Evolutionary conservation across 2,329 filamentous ascomycete genomes (phyloP).

Genomic region (Aspergillus ustus): DNA sequence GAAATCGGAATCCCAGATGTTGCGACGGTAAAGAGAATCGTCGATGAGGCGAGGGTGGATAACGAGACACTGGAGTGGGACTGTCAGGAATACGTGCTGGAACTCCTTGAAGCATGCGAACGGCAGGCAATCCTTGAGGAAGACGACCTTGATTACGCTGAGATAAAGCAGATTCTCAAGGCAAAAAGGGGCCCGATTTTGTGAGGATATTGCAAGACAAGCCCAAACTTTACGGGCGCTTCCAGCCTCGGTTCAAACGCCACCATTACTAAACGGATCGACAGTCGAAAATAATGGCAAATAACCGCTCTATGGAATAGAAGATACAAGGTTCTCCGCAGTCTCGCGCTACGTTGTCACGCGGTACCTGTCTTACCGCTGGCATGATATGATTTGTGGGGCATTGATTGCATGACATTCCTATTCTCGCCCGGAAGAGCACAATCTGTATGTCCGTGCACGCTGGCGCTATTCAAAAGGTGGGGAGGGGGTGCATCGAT

Average conservation of each 20-base stretch:
- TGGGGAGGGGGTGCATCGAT: slow-evolving; percentile 1
- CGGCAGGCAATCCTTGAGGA: slow-evolving; percentile 24
- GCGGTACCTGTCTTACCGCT: slow-evolving; percentile 4
- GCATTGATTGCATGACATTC: slow-evolving; percentile 6
- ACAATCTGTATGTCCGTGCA: not conserved
- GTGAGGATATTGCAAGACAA: slow-evolving; percentile 51
- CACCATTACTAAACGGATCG: not conserved
- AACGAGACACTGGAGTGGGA: slow-evolving; percentile 31
- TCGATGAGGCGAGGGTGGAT: slow-evolving; percentile 22
- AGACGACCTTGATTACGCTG: slow-evolving; percentile 23
- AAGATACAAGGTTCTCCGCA: slow-evolving; percentile 37
- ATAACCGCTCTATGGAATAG: not conserved
- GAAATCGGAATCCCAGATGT: slow-evolving; percentile 20
- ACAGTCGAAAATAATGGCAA: not conserved
- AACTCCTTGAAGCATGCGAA: slow-evolving; percentile 26
- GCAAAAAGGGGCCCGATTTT: slow-evolving; percentile 19
- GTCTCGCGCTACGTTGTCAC: slow-evolving; percentile 31
- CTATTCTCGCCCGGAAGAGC: not conserved
- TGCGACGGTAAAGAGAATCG: slow-evolving; percentile 15
- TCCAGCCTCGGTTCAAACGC: not conserved
- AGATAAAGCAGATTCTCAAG: slow-evolving; percentile 21
- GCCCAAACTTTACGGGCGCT: not conserved
- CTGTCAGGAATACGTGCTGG: slow-evolving; percentile 31
- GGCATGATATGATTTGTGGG: slow-evolving; percentile 13
- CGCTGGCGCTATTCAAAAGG: not conserved